These are phyloP conservation scores for Beauveria caledonica DNA, from an alignment of 2,329 filamentous ascomycete genomes.

Conservation along the genomic window DNA sequence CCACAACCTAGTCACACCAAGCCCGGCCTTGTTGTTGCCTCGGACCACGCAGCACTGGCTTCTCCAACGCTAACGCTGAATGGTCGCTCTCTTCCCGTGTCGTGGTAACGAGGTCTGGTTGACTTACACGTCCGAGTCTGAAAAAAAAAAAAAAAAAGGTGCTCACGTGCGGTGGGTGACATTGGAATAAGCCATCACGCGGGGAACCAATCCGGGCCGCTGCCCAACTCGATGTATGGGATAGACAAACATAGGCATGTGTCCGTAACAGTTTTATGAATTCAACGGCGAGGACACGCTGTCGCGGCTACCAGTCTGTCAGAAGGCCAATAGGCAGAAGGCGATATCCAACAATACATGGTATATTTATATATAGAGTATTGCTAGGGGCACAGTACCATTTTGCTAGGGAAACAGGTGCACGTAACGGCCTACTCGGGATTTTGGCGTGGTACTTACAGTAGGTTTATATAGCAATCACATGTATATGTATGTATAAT, in stretches of 20 bases:
- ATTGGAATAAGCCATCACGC: not conserved
- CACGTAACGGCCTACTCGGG: no score
- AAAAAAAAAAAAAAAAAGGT: not conserved
- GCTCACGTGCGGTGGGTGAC: not conserved
- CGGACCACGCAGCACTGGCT: not conserved
- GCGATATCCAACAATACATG: no score
- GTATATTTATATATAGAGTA: no score
- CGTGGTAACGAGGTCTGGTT: not conserved
- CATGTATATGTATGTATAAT: no score
- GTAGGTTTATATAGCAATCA: no score
- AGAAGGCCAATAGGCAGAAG: no score
- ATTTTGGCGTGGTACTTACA: no score
- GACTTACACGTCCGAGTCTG: not conserved
- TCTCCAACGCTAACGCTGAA: not conserved
- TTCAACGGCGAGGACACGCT: no score
- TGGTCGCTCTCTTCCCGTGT: not conserved
- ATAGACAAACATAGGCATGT: not conserved
- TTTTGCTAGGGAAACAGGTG: no score
- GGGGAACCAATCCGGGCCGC: not conserved
- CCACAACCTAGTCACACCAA: not conserved
- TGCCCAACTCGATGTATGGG: not conserved
- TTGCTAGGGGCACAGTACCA: no score
- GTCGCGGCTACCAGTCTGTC: no score
- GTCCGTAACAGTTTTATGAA: no score
- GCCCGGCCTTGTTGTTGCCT: not conserved